A percentile compares a stretch with the other conserved stretches of the same genome.
Conservation (phyloP, 257 asterid genomes). For the Mitragyna speciosa region DNA sequence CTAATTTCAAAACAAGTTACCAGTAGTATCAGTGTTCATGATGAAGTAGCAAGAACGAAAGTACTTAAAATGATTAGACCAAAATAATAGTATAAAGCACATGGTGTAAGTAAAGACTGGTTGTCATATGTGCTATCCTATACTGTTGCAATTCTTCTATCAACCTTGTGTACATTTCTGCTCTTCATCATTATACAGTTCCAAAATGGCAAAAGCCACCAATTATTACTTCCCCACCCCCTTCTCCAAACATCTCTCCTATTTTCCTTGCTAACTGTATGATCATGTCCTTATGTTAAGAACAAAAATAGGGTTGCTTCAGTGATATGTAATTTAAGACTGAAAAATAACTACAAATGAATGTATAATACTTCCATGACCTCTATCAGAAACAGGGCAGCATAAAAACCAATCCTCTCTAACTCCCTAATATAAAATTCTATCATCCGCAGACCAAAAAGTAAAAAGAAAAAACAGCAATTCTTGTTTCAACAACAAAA, state of each 20-base stretch:
- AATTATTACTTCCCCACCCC: neutral
- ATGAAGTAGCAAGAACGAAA: neutral
- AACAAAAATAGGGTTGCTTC: neutral
- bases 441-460: neutral
- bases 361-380: neutral
- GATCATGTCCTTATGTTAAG: neutral
- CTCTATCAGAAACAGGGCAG: neutral
- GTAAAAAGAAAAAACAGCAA: neutral
- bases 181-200: neutral
- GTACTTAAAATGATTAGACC: neutral
- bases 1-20: slow-evolving; percentile 23
- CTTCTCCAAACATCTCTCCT: neutral
- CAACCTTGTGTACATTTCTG: neutral
- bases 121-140: neutral
- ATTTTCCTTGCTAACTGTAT: neutral
- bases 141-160: neutral
- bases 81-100: neutral
- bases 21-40: neutral
- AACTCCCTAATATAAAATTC: neutral
- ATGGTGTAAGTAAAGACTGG: neutral
- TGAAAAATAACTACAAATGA: neutral
- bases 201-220: neutral
- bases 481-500: neutral
- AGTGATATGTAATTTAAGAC: neutral
- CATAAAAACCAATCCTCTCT: neutral